Base-by-base conservation (phyloP, 371 early-diverging fungal genomes). In the Syncephalis plumigaleata region DNA sequence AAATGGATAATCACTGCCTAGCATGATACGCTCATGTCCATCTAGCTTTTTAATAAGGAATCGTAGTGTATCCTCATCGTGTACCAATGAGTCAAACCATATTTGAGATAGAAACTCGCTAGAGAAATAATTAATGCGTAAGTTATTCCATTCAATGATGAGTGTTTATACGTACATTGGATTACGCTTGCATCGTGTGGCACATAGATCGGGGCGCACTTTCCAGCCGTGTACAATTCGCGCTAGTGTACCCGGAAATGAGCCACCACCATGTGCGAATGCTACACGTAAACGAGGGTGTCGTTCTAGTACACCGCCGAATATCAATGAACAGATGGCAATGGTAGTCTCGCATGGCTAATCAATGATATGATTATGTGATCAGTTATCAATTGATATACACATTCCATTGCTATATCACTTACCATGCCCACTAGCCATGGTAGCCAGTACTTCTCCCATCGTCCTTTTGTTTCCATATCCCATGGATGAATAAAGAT, bases 401-500 rank as follows among this genome's bases (percentile, higher is more conserved):
- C 38, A 17, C 1, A 1, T 2, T 23, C 26, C 16, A 20, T 22
- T 42, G 52, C 17, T 3, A 18, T 15, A 2, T 20, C 36, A 40
- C 13, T 20, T 54, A 50, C 55, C 67, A 79, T 81, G 13, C 77
- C 74, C n/a, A 80, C 61, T 31, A 79, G 57, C 68, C 81, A 81
- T 3, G 81, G 80, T 58, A 73, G 77, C 81, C 81, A 81, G 58
- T 76, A 80, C 49, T 79, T 79, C 39, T 67, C 65, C 73, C 68
- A 71, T 21, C 79, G 61, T 8, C 63, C 65, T 46, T 67, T 72
- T 55, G 48, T 59, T 40, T 71, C 71, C 75, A 78, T 77, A 53
- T 76, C 79, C 81, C 81, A 81, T 7, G 81, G 80, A 49, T 81
- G 80, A 24, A 81, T 63, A 66, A 81, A 81, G 16, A 81, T 58